Base-by-base conservation (phyloP, 257 asterid species). In the Solanum stenotomum region DNA sequence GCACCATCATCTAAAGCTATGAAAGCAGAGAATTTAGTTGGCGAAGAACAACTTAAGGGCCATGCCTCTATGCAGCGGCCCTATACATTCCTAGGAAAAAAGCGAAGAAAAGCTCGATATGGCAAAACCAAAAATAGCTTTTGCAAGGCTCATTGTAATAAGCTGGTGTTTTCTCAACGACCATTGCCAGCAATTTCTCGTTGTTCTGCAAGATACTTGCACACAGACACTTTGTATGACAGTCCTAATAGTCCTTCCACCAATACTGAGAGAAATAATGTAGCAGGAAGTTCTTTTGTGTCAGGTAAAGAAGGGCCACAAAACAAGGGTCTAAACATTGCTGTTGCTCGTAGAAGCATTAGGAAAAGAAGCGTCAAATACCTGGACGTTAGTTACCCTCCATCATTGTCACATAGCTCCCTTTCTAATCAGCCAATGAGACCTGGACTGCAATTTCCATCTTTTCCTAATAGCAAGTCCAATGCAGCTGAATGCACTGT, bases 281-380 rank as follows among this genome's bases (percentile, higher is more conserved):
- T 35, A 83, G 89, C 76, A 82, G 92, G 84, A 52, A 77, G 33
- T 68, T 37, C 88, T 87, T 88, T 90, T 77, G 85, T 18, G 37
- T 59, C 46, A 76, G 93, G 85, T 71, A 94, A 83, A 89, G 88
- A 86, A 42, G 85, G 9, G 67, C 90, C 68, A 46, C 89, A 29
- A 85, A 92, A 7, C 82, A 88, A 90, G 18, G 14, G 67, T 72
- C 92, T 79, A 83, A 35, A 83, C 56, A 84, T 88, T 90, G 89
- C 93, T 89, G 89, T 87, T 88, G 88, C 91, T 76, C 93, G 96
- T 85, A 89, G 98, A 92, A 95, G 98, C 85, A 31, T 70, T 68
- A 91, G 98, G 75, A 94, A 94, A 90, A 94, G 98, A 84, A 94
- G 92, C 44, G 89, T 89, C 87, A 93, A 93, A 88, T 88, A 89